phyloP scores from a whole-genome alignment of 1,284 basidiomycete genomes.

The Malassezia pachydermatis region DNA sequence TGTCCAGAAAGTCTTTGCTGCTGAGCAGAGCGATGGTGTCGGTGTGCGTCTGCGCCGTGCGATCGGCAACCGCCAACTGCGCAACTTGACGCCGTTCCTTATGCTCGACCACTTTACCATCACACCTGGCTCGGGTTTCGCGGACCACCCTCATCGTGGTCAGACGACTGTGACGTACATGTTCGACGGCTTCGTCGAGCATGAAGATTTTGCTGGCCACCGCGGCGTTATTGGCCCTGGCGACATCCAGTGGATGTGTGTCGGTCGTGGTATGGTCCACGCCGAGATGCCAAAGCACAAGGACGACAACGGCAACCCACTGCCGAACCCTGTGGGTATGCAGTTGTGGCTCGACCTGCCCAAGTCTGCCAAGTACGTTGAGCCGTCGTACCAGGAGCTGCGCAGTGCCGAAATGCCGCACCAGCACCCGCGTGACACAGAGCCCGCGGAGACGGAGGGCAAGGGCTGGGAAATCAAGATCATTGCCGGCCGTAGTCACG shows the following conservation, averaged over 20 bases:
- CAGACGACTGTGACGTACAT: constrained; percentile 62
- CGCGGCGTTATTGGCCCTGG: constrained; percentile 60
- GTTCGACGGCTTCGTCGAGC: constrained; percentile 68
- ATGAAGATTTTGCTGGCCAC: constrained; percentile 88
- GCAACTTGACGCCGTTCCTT: constrained; percentile 79
- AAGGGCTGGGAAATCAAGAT: constrained; percentile 63
- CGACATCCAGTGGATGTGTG: constrained; percentile 35
- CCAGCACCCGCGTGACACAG: constrained; percentile 57
- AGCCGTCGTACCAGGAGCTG: constrained; percentile 53
- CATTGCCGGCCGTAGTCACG: constrained; percentile 77
- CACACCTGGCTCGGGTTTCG: constrained; percentile 53
- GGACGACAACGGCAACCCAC: constrained; percentile 50
- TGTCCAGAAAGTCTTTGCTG: constrained; percentile 63
- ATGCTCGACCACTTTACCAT: constrained; percentile 55
- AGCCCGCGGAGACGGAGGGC: constrained; percentile 63
- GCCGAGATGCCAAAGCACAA: constrained; percentile 69
- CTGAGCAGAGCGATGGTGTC: constrained; percentile 76
- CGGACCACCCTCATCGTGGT: constrained; percentile 63
- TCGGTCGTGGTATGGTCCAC: constrained; percentile 39
- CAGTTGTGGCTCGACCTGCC: constrained; percentile 94
- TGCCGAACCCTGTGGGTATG: constrained; percentile 64
- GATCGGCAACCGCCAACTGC: constrained; percentile 65
- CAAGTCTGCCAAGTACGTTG: constrained; percentile 69
- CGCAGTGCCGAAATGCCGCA: constrained; percentile 48
- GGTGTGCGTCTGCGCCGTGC: constrained; percentile 79